phyloP scores from a whole-genome alignment of 2,329 filamentous ascomycete genomes.

The Trichoderma atroviride region DNA sequence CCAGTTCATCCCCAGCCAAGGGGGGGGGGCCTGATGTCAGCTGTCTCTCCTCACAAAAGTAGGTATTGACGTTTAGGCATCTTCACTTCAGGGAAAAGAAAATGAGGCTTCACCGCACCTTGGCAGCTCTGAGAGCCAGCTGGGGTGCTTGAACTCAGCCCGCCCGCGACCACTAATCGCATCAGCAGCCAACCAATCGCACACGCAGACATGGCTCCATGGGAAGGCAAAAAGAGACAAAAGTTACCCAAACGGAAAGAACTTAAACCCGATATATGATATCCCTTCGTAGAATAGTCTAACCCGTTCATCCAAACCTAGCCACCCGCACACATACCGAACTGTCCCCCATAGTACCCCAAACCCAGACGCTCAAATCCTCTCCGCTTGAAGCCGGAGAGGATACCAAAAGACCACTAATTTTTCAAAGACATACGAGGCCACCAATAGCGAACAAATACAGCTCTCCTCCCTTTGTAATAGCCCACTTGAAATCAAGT shows the following conservation, averaged over 20 bases:
- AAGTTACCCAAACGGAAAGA: constrained; percentile 9
- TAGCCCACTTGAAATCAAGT: background rate
- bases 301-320: constrained; percentile 8
- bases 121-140: background rate
- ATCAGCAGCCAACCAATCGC: constrained; percentile 9
- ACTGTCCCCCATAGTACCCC: background rate
- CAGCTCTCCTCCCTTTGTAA: background rate
- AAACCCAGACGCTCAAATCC: constrained; percentile 1
- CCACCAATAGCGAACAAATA: background rate
- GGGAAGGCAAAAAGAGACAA: constrained; percentile 16
- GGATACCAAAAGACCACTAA: background rate
- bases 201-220: constrained; percentile 3
- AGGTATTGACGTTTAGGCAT: constrained; percentile 8
- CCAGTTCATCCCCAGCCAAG: constrained; percentile 6
- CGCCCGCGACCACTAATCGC: constrained; percentile 5
- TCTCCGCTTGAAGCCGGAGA: background rate
- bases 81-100: constrained; percentile 5
- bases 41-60: constrained; percentile 18
- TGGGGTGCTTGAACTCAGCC: constrained; percentile 1
- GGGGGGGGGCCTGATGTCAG: constrained; percentile 22
- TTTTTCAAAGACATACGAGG: background rate
- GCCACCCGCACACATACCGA: background rate
- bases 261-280: constrained; percentile 15
- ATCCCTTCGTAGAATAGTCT: constrained; percentile 2
- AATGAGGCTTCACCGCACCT: constrained; percentile 20